Conservation (phyloP, 108 stramenopile genomes). For the Cyclostephanos tholiformis region DNA sequence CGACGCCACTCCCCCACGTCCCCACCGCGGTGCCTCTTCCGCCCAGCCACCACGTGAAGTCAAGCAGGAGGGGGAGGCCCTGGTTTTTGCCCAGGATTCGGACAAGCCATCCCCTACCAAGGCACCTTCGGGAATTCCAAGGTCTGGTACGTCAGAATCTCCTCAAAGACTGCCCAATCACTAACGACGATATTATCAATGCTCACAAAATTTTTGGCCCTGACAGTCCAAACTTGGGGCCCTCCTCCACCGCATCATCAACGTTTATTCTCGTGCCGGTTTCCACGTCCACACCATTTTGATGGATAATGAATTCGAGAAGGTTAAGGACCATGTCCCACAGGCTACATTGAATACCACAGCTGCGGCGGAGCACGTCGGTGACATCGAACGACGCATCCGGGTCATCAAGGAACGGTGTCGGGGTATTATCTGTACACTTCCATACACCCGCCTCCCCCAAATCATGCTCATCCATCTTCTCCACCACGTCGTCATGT, state of each 20-base stretch:
- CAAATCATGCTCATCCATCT: background rate
- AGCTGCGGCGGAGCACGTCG: slow-evolving; percentile 43
- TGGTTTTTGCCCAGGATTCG: too few relatives aligned
- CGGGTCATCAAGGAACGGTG: slow-evolving; percentile 45
- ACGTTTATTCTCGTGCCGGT: background rate
- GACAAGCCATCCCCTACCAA: too few relatives aligned
- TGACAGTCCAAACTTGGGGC: background rate
- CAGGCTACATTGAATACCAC: background rate
- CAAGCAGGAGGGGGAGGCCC: too few relatives aligned
- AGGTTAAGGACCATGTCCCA: slow-evolving; percentile 5
- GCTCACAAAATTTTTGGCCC: too few relatives aligned
- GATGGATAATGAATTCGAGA: slow-evolving; percentile 20
- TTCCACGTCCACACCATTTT: background rate
- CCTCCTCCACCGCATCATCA: background rate
- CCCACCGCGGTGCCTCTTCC: too few relatives aligned
- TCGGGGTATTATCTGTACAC: slow-evolving; percentile 14
- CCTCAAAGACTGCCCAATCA: background rate
- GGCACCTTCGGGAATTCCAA: background rate
- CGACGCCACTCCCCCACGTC: too few relatives aligned
- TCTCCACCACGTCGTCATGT: too few relatives aligned
- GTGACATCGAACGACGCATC: slow-evolving; percentile 50
- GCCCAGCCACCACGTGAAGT: too few relatives aligned
- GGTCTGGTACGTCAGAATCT: slow-evolving; percentile 1
- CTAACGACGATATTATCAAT: too few relatives aligned
- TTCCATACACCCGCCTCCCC: slow-evolving; percentile 47